These are phyloP conservation scores for Fusarium subglutinans DNA, from an alignment of 2,329 filamentous ascomycete genomes.

Conservation along the genomic window DNA sequence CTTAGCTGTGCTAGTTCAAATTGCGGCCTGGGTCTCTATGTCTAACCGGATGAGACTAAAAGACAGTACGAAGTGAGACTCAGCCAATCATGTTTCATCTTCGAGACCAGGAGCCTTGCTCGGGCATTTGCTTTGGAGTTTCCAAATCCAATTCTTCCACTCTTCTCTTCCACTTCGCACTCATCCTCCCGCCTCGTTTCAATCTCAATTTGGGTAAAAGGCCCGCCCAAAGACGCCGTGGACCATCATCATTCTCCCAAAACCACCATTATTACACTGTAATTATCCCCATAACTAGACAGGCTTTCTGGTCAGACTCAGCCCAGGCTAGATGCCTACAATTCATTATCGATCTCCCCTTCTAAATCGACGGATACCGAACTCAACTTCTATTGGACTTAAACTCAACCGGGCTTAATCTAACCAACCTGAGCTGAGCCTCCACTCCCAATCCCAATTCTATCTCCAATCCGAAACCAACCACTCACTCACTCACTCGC, in stretches of 20 bases:
- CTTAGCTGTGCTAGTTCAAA: constrained; percentile 5
- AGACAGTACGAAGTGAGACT: constrained; percentile 28
- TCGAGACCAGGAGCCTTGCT: constrained; percentile 14
- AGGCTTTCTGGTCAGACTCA: constrained; percentile 35
- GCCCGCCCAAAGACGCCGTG: constrained; percentile 31
- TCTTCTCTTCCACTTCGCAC: neutral
- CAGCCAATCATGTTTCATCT: constrained; percentile 36
- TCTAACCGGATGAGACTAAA: constrained; percentile 26
- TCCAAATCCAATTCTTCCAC: constrained; percentile 4
- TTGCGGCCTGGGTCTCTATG: constrained; percentile 17
- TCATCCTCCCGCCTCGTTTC: constrained; percentile 3
- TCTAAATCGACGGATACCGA: neutral
- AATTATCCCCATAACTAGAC: constrained; percentile 26
- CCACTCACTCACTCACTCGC: neutral
- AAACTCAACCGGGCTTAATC: constrained; percentile 1
- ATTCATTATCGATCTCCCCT: constrained; percentile 20
- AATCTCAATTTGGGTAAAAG: constrained; percentile 32
- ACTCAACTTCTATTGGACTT: neutral
- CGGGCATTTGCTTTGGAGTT: constrained; percentile 4
- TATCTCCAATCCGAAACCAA: constrained; percentile 26
- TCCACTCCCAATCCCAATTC: constrained; percentile 31
- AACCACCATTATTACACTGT: neutral
- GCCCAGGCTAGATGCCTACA: neutral
- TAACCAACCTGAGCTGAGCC: constrained; percentile 13
- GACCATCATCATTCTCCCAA: constrained; percentile 13